Percentiles rank a stretch among this genome's conserved stretches.
These are phyloP conservation scores for Scytalidium lignicola DNA, from an alignment of 2,329 filamentous ascomycete species.

Conservation along the genomic window DNA sequence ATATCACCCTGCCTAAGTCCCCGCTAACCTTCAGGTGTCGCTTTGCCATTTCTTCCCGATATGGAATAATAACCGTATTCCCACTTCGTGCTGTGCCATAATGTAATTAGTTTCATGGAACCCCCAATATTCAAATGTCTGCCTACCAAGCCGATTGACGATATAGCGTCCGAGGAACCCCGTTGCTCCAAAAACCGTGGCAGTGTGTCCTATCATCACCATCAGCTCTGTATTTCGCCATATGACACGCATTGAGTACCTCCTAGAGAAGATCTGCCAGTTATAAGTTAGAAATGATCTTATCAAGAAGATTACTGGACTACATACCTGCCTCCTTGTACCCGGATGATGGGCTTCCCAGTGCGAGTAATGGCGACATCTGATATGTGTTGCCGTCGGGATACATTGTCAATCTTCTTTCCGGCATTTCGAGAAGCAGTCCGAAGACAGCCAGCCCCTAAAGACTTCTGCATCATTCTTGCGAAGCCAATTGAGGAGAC, in stretches of 20 bases:
- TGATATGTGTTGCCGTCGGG: slow-evolving; percentile 54
- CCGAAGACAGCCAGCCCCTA: slow-evolving; percentile 42
- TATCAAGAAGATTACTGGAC: slow-evolving; percentile 8
- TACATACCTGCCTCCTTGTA: slow-evolving; percentile 81
- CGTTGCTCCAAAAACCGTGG: slow-evolving; percentile 95
- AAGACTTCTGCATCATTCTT: slow-evolving; percentile 31
- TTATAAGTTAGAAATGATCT: slow-evolving; percentile 23
- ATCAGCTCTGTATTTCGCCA: slow-evolving; percentile 15
- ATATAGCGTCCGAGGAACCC: slow-evolving; percentile 96
- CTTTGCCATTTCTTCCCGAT: slow-evolving; percentile 96
- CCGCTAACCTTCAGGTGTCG: slow-evolving; percentile 94
- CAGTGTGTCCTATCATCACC: slow-evolving; percentile 69
- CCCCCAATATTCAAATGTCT: slow-evolving; percentile 6
- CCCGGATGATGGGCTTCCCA: slow-evolving; percentile 87
- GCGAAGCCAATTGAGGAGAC: neutral
- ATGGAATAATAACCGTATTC: slow-evolving; percentile 91
- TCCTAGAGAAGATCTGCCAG: slow-evolving; percentile 71
- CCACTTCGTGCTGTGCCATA: slow-evolving; percentile 69
- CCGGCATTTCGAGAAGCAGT: slow-evolving; percentile 45
- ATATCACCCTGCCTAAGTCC: slow-evolving; percentile 83
- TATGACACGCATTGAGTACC: slow-evolving; percentile 46
- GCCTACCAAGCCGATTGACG: slow-evolving; percentile 81
- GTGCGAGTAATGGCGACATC: slow-evolving; percentile 93
- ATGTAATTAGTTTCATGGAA: slow-evolving; percentile 15
- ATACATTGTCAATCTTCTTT: slow-evolving; percentile 36